phyloP scores from a whole-genome alignment of 306 rosid species.

The Vigna nakashimae region DNA sequence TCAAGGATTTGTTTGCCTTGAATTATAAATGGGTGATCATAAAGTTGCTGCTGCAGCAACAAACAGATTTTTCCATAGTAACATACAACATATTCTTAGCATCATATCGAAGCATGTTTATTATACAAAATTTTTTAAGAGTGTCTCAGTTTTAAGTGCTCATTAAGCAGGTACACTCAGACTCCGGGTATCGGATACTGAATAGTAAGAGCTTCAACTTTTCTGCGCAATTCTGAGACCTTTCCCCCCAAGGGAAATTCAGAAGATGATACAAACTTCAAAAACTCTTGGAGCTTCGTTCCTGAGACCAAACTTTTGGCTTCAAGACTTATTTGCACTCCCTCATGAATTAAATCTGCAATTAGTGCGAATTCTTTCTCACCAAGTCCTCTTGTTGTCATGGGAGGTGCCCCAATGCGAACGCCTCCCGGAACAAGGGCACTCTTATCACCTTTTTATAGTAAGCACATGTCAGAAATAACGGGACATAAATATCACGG shows the following conservation, averaged over 20 bases:
- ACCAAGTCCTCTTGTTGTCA: constrained; percentile 91
- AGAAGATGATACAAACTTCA: constrained; percentile 67
- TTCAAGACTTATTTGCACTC: constrained; percentile 72
- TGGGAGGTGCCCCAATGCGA: constrained; percentile 96
- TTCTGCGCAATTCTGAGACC: constrained; percentile 64
- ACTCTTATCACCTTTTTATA: constrained; percentile 77
- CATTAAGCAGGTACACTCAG: constrained; percentile 38
- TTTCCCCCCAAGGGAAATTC: constrained; percentile 64
- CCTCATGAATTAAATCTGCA: constrained; percentile 89
- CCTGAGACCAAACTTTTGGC: constrained; percentile 71
- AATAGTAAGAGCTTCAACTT: constrained; percentile 85
- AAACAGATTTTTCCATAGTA: not conserved
- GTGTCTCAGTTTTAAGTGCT: constrained; percentile 26
- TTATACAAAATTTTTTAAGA: constrained; percentile 36
- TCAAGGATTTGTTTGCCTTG: not conserved
- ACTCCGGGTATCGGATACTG: constrained; percentile 87
- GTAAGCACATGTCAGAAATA: constrained; percentile 32
- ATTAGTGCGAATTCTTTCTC: constrained; percentile 71
- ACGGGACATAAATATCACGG: constrained; percentile 19
- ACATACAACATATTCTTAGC: constrained; percentile 9
- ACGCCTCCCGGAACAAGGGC: constrained; percentile 94
- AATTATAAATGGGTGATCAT: not conserved
- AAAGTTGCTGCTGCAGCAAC: not conserved
- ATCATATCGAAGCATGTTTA: constrained; percentile 15
- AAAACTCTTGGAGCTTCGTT: constrained; percentile 83